A percentile compares a stretch with the other conserved stretches of the same genome.
Conservation (phyloP, 1,284 basidiomycete species). For the Thelephora terrestris region DNA sequence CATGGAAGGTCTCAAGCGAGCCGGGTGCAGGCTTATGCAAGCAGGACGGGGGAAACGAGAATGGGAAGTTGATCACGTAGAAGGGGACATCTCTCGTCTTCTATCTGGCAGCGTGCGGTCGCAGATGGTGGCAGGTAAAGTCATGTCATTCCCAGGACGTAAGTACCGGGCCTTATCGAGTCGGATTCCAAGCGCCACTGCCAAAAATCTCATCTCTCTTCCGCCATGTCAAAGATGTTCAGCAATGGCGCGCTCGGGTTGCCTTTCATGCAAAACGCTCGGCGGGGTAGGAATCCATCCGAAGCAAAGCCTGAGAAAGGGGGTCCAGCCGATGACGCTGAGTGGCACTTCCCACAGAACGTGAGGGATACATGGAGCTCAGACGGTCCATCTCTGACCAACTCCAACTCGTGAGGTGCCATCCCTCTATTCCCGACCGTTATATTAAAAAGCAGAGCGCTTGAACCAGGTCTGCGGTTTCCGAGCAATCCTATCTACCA, state of each 20-base stretch:
- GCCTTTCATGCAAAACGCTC: slow-evolving; percentile 70
- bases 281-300: slow-evolving; percentile 41
- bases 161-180: too few relatives aligned
- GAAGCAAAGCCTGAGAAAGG: slow-evolving; percentile 43
- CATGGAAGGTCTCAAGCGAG: too few relatives aligned
- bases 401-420: slow-evolving; percentile 22
- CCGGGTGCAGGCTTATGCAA: too few relatives aligned
- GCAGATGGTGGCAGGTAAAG: too few relatives aligned
- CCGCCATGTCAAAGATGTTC: slow-evolving; percentile 43
- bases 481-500: slow-evolving; percentile 63
- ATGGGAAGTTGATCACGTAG: too few relatives aligned
- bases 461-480: slow-evolving; percentile 24
- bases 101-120: too few relatives aligned
- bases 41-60: too few relatives aligned
- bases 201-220: background rate
- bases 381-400: slow-evolving; percentile 22
- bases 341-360: slow-evolving; percentile 56
- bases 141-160: too few relatives aligned
- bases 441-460: slow-evolving; percentile 12
- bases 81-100: too few relatives aligned
- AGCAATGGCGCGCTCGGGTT: slow-evolving; percentile 60
- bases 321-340: slow-evolving; percentile 53
- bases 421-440: background rate
- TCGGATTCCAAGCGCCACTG: too few relatives aligned
- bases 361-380: slow-evolving; percentile 43